These are phyloP conservation scores for Globisporangium nagaii DNA, from an alignment of 352 stramenopile genomes.

Conservation along the genomic window DNA sequence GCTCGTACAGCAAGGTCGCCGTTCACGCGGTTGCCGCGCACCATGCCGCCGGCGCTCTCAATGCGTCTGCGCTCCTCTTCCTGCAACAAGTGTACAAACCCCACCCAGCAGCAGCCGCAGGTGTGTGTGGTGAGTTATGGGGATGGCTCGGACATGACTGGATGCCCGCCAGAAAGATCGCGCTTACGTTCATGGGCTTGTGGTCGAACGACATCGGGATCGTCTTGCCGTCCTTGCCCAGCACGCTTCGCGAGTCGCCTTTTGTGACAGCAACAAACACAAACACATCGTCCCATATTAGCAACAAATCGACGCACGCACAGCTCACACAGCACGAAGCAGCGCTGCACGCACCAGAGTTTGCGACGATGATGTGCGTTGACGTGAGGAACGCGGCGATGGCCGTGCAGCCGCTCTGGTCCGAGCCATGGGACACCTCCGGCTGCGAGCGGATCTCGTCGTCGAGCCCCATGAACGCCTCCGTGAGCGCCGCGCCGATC, in stretches of 20 bases:
- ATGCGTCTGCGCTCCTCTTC: slow-evolving; percentile 64
- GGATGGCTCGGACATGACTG: too few species aligned
- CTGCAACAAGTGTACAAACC: slow-evolving; percentile 13
- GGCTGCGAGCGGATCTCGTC: slow-evolving; percentile 45
- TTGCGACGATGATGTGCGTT: slow-evolving; percentile 74
- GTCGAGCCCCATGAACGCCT: slow-evolving; percentile 69
- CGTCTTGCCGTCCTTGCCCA: slow-evolving; percentile 39
- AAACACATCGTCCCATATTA: neutral
- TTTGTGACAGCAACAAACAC: neutral
- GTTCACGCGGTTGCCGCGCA: slow-evolving; percentile 77
- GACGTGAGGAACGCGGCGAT: slow-evolving; percentile 65
- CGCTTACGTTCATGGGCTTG: slow-evolving; percentile 84
- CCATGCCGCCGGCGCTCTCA: slow-evolving; percentile 59
- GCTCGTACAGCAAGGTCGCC: slow-evolving; percentile 62
- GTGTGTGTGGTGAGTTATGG: neutral
- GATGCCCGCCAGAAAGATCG: slow-evolving; percentile 24
- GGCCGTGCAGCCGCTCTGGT: slow-evolving; percentile 76
- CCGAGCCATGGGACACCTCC: slow-evolving; percentile 39
- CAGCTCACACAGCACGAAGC: neutral
- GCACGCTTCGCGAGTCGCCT: slow-evolving; percentile 77
- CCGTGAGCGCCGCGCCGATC: slow-evolving; percentile 51
- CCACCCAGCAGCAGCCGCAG: neutral
- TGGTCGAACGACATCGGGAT: slow-evolving; percentile 88
- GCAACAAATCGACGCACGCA: neutral
- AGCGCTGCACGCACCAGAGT: slow-evolving; percentile 32